Evolutionary conservation across 495 filamentous ascomycete species (phyloP).

Genomic region (Hyaloscypha variabilis): DNA sequence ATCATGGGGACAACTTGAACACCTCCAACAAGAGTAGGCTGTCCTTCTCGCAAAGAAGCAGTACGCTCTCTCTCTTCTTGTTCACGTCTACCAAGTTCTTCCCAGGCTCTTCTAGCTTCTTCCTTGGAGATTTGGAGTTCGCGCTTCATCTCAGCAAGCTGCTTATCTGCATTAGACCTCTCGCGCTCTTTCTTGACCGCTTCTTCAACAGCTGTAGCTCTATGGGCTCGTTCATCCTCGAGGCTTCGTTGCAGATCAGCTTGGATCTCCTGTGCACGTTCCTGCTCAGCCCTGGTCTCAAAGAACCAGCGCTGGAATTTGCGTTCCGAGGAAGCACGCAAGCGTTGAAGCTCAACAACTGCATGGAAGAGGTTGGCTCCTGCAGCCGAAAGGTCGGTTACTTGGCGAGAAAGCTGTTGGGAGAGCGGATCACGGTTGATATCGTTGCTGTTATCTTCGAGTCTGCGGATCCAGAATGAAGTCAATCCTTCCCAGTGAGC

Average conservation of each 20-base stretch:
- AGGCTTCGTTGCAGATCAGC: constrained; percentile 76
- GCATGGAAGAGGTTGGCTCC: constrained; percentile 98
- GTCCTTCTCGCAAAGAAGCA: constrained; percentile 79
- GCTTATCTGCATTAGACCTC: constrained; percentile 63
- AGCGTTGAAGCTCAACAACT: constrained; percentile 93
- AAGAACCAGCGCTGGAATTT: constrained; percentile 99
- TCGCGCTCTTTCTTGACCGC: constrained; percentile 66
- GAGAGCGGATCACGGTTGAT: constrained; percentile 79
- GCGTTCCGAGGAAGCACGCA: constrained; percentile 91
- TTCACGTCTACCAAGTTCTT: constrained; percentile 91
- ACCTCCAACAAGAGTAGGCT: constrained; percentile 85
- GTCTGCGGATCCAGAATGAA: constrained; percentile 91
- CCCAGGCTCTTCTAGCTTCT: constrained; percentile 94
- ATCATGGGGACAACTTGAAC: constrained; percentile 98
- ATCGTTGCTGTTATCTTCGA: constrained; percentile 87
- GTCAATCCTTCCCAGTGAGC: constrained; percentile 98
- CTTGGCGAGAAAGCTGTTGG: constrained; percentile 87
- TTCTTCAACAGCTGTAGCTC: constrained; percentile 64
- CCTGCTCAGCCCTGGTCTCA: constrained; percentile 86
- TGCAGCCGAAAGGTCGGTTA: constrained; percentile 92
- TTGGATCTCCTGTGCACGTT: constrained; percentile 82
- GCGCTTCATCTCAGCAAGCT: constrained; percentile 82
- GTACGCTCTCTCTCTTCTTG: constrained; percentile 96
- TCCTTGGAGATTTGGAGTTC: constrained; percentile 95
- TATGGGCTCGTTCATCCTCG: constrained; percentile 68